Base-by-base conservation (phyloP, 345 rosid species). In the Noccaea caerulescens region DNA sequence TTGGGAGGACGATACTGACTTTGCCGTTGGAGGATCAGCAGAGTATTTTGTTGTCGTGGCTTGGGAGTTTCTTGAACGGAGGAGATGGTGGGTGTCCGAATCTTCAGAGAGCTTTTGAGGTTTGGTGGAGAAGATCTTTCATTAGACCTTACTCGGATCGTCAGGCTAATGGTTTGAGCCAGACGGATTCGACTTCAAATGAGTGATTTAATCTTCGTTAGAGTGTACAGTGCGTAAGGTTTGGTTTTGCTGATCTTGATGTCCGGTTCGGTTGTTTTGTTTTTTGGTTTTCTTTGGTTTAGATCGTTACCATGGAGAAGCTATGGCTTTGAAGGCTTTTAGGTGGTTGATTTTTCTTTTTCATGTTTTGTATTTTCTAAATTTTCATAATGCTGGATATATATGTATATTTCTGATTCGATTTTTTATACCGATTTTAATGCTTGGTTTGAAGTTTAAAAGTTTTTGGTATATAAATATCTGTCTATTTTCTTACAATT, bases 81-180 rank as follows among this genome's bases (percentile, higher is more conserved):
- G 97, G 97, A 20, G 91, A 94, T 79, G 88, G 85, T 79, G 88
- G 85, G 56, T 94, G 99, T 85, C 99, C 99, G 3, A 94, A 94
- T 81, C 93, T 94, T 64, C 99, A 87, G 66, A 80, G 89, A 83
- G 96, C 99, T 32, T 94, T 94, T 23, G 93, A 94, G 83, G 99
- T 94, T 47, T 94, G 99, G 99, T 94, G 99, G 99, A 87, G 99
- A 5, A 64, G 99, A 63, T 82, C 99, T 5, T 94, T 94, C 68
- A 76, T 91, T 56, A 84, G 91, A 72, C 97, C 99, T n/a, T 84
- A 84, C 61, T 77, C 71, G 5, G 67, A 76, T 76, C 80, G 76
- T 64, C 71, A 68, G 7, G 46, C 14, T 41, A 68, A 38, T 60
- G 10, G 66, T 54, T 57, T 43, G 32, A 11, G 45, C 63, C 59